Evolutionary conservation across 108 stramenopile genomes (phyloP), one percentile per base, ranked within the genome.

Genomic region (Nannochloropsis gaditana): DNA sequence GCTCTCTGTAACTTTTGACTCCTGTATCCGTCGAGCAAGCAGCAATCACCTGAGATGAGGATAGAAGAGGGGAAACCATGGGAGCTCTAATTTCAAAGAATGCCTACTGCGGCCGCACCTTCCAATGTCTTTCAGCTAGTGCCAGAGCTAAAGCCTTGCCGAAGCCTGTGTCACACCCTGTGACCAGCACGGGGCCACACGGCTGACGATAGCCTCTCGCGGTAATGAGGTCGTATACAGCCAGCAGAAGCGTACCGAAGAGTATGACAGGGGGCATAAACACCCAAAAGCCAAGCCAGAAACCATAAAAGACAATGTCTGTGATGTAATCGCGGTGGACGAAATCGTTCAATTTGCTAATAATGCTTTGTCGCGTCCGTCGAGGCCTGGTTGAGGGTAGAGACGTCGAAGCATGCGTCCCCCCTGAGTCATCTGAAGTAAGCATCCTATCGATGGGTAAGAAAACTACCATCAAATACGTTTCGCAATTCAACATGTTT

Each of bases 181-280:
- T 73, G n/a, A 73, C n/a, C 19, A 73, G 59, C 8, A 73, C 59
- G 6, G 59, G 59, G n/a, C 59, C 59, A n/a, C 59, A 73, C 19
- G 59, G 59, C 8, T 73, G 59, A 15, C 59, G 59, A 73, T 73
- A 73, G 3, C 59, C 59, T n/a, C n/a, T 73, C 59, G n/a, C 6
- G n/a, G 59, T 73, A 73, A 73, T n/a, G n/a, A 73, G 59, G n/a
- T 73, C 59, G 59, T 73, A 73, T n/a, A 6, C 59, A 73, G 59
- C 59, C 59, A 73, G 8, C 59, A n/a, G 19, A 4, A 73, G n/a
- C 19, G 59, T 73, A 15, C 59, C 59, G 2, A 73, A 2, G 2
- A 73, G n/a, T 15, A 73, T 73, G 6, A 6, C n/a, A 0, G 59
- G 15, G 59, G 59, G 59, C 59, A 73, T 73, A n/a, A 73, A n/a